Conservation (phyloP, 352 stramenopile species). For the Phytophthora meadii region DNA sequence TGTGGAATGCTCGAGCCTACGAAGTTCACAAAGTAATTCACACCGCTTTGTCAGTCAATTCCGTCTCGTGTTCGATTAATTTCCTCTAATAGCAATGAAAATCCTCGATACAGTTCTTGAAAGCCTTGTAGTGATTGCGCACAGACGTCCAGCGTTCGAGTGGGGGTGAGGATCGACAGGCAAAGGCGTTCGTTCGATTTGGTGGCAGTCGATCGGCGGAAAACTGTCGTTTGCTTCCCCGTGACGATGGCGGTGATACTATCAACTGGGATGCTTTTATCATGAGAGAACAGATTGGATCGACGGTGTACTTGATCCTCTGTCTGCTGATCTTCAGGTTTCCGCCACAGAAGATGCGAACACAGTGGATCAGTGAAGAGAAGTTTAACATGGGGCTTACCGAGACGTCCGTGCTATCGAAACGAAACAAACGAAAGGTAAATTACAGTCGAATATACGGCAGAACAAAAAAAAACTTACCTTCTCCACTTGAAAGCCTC, state of each 20-base stretch:
- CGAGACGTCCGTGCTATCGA: constrained; percentile 40
- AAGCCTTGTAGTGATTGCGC: constrained; percentile 42
- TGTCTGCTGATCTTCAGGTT: constrained; percentile 26
- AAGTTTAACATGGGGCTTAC: constrained; percentile 48
- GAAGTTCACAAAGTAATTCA: too few relatives aligned
- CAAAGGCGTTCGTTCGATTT: constrained; percentile 38
- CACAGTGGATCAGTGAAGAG: constrained; percentile 47
- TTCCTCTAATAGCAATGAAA: constrained; percentile 38
- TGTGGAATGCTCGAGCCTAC: constrained; percentile 3
- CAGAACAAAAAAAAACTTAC: constrained; percentile 18
- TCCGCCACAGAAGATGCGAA: constrained; percentile 50
- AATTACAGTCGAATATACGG: background rate
- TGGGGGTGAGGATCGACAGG: constrained; percentile 48
- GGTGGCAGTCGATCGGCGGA: constrained; percentile 35
- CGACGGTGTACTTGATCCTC: constrained; percentile 13
- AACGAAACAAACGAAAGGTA: constrained; percentile 3
- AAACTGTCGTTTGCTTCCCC: constrained; percentile 52
- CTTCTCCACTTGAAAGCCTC: constrained; percentile 56
- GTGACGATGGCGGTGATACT: constrained; percentile 44
- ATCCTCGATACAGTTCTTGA: constrained; percentile 39
- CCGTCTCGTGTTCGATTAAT: constrained; percentile 26
- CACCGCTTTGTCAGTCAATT: constrained; percentile 15
- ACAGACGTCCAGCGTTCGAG: constrained; percentile 52
- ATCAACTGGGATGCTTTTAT: constrained; percentile 39
- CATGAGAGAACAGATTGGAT: constrained; percentile 32